These are phyloP conservation scores for Penicillium riverlandense DNA, from an alignment of 495 filamentous ascomycete species.

Conservation along the genomic window DNA sequence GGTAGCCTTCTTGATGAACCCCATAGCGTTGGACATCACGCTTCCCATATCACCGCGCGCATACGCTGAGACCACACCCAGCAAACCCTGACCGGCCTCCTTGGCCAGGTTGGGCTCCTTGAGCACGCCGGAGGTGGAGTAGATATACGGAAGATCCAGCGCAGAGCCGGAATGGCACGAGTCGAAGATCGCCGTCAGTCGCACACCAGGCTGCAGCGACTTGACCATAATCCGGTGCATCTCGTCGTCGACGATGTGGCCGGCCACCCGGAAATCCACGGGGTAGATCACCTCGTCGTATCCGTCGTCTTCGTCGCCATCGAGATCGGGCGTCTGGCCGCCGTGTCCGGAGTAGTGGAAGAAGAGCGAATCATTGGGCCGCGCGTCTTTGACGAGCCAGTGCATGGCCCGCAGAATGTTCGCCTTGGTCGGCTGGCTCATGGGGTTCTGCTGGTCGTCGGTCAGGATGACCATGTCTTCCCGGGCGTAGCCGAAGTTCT, in stretches of 20 bases:
- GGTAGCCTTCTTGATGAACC: slow-evolving; percentile 90
- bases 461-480: slow-evolving; percentile 99
- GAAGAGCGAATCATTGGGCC: slow-evolving; percentile 91
- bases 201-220: slow-evolving; percentile 73
- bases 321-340: slow-evolving; percentile 91
- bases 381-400: slow-evolving; percentile 94
- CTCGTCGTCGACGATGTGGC: slow-evolving; percentile 96
- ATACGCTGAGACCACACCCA: slow-evolving; percentile 84
- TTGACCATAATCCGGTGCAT: slow-evolving; percentile 97
- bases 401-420: slow-evolving; percentile 98
- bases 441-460: slow-evolving; percentile 93
- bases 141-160: slow-evolving; percentile 93
- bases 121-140: slow-evolving; percentile 89
- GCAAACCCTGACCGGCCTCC: slow-evolving; percentile 89
- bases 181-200: slow-evolving; percentile 96
- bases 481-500: slow-evolving; percentile 85
- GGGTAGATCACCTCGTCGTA: slow-evolving; percentile 99
- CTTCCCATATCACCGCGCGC: slow-evolving; percentile 82
- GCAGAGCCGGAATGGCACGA: slow-evolving; percentile 98
- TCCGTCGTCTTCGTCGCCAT: slow-evolving; percentile 90
- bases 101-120: slow-evolving; percentile 98
- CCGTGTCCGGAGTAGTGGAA: slow-evolving; percentile 99
- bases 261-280: slow-evolving; percentile 82
- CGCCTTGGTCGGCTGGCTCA: slow-evolving; percentile 93
- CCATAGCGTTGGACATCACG: slow-evolving; percentile 72